These are phyloP conservation scores for Thielaviopsis punctulata DNA, from an alignment of 2,329 filamentous ascomycete species.

Conservation along the genomic window DNA sequence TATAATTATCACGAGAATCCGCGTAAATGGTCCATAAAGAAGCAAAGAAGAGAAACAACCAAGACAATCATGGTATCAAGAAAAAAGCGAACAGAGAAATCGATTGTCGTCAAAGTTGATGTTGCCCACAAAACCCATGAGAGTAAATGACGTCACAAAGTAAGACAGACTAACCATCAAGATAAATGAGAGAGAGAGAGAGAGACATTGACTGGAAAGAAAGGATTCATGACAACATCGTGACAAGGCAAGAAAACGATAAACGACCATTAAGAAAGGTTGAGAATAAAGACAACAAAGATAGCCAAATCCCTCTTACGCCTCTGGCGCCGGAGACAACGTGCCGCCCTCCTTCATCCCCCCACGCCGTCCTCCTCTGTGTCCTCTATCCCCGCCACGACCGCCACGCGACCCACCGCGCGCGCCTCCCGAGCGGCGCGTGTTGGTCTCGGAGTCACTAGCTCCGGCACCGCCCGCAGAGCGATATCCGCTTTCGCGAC, in stretches of 20 bases:
- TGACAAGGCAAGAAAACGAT: not conserved
- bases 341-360: constrained; percentile 42
- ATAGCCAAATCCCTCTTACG: constrained; percentile 3
- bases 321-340: constrained; percentile 33
- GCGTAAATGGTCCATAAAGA: not conserved
- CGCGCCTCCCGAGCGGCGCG: constrained; percentile 26
- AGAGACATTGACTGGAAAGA: not conserved
- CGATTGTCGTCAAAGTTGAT: not conserved
- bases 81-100: not conserved
- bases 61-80: not conserved
- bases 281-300: not conserved
- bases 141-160: not conserved
- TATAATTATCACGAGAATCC: not conserved
- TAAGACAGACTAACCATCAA: not conserved
- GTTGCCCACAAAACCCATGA: too few relatives aligned
- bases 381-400: constrained; percentile 37
- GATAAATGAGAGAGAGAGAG: not conserved
- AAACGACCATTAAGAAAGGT: not conserved
- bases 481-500: constrained; percentile 56
- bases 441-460: constrained; percentile 45
- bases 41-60: not conserved
- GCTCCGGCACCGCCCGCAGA: constrained; percentile 56
- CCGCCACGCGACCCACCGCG: constrained; percentile 40
- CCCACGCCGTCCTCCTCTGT: constrained; percentile 30
- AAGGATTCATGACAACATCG: not conserved